Evolutionary conservation across 2,329 filamentous ascomycete species (phyloP).

Genomic region (Botrytis tulipae): DNA sequence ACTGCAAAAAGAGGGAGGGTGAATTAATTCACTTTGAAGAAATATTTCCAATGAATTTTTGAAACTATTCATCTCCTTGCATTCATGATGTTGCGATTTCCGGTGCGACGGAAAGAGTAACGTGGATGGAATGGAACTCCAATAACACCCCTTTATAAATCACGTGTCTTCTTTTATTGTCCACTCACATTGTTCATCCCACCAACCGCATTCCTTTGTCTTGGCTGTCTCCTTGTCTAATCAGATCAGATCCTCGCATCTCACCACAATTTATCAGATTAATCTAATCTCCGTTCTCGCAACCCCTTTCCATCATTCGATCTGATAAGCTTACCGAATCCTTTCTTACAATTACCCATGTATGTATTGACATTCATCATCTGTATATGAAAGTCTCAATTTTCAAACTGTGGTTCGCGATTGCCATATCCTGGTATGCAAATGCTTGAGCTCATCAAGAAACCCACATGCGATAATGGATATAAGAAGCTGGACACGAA

Average conservation of each 20-base stretch:
- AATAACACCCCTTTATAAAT: background rate
- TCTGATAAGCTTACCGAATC: background rate
- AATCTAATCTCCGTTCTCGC: background rate
- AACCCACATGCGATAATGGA: background rate
- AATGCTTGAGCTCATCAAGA: background rate
- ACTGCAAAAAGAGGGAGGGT: background rate
- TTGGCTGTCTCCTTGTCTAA: background rate
- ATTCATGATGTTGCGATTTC: background rate
- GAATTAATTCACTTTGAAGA: background rate
- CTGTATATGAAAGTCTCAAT: background rate
- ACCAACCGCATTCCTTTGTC: background rate
- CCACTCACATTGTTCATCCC: background rate
- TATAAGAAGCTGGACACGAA: background rate
- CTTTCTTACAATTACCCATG: background rate
- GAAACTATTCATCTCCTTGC: no score
- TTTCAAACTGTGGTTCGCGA: background rate
- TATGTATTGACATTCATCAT: background rate
- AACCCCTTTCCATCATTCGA: background rate
- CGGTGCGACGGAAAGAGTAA: background rate
- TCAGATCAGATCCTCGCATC: background rate
- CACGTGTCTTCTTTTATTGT: background rate
- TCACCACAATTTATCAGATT: background rate
- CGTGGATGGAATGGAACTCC: background rate
- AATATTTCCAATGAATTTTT: background rate
- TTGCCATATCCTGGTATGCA: background rate